These are phyloP conservation scores for Pythium aristosporum DNA, from an alignment of 352 stramenopile species.

Conservation along the genomic window DNA sequence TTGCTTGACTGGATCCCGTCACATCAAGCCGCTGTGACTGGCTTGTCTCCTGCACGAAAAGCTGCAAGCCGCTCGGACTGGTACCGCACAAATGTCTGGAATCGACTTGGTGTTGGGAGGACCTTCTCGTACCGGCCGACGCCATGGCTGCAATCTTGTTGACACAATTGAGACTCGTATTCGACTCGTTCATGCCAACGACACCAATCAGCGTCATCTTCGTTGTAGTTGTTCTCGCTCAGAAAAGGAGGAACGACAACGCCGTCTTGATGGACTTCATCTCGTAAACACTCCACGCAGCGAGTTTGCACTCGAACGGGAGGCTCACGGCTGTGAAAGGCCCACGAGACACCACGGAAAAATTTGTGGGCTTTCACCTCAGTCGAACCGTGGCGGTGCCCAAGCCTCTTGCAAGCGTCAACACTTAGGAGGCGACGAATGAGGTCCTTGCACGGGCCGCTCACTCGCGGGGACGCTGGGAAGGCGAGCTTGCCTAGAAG, in stretches of 20 bases:
- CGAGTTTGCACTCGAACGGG: not conserved
- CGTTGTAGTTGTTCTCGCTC: not conserved
- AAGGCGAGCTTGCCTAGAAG: constrained; percentile 41
- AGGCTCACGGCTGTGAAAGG: constrained; percentile 17
- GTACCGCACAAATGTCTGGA: not conserved
- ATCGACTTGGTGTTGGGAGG: not conserved
- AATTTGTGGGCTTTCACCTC: constrained; percentile 39
- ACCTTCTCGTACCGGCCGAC: not conserved
- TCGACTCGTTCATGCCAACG: not conserved
- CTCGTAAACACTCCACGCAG: not conserved
- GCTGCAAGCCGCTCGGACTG: constrained; percentile 3
- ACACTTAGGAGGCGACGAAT: constrained; percentile 29
- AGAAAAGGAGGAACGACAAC: not conserved
- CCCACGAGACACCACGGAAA: constrained; percentile 33
- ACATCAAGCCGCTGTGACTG: not conserved
- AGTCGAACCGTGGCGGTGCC: constrained; percentile 27
- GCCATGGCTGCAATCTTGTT: not conserved
- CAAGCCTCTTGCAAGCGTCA: constrained; percentile 24
- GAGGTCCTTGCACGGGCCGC: constrained; percentile 29
- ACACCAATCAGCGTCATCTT: not conserved
- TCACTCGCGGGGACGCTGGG: constrained; percentile 29
- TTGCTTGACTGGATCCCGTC: not conserved
- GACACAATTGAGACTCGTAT: too few relatives aligned
- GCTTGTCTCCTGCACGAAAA: not conserved
- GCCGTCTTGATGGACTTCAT: not conserved